A percentile compares a stretch with the other conserved stretches of the same genome.
Evolutionary conservation across 1,284 basidiomycete species (phyloP).

Genomic region (Ceratobasidium sp.): DNA sequence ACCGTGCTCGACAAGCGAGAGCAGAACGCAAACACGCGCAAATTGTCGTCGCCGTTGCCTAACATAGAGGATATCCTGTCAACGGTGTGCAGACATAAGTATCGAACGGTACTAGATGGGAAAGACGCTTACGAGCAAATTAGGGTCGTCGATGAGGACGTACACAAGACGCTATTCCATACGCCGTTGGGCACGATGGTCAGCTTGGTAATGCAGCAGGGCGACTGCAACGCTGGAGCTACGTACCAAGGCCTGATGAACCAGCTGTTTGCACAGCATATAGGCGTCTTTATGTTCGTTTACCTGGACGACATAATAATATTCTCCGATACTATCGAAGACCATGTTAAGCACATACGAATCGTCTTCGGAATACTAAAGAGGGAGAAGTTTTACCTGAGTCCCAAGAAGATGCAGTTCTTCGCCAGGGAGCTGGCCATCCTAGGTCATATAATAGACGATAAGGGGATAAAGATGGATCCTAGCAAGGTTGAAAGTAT

Average conservation of each 20-base stretch:
- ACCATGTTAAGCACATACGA: constrained; percentile 53
- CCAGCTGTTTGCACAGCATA: constrained; percentile 50
- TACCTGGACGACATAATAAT: constrained; percentile 49
- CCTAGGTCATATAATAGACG: constrained; percentile 54
- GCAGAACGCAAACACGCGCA: constrained; percentile 55
- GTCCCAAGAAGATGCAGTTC: constrained; percentile 51
- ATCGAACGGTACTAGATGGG: constrained; percentile 50
- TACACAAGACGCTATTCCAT: constrained; percentile 47
- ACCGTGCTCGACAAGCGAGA: constrained; percentile 55
- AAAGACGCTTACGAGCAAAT: constrained; percentile 56
- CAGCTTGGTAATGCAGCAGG: constrained; percentile 53
- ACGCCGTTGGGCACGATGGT: constrained; percentile 56
- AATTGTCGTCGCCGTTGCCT: constrained; percentile 54
- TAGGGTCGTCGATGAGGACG: constrained; percentile 52
- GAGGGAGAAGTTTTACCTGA: constrained; percentile 51
- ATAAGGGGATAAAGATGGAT: constrained; percentile 50
- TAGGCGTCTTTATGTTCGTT: constrained; percentile 47
- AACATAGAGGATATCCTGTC: constrained; percentile 54
- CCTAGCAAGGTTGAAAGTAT: constrained; percentile 41
- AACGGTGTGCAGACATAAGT: constrained; percentile 48
- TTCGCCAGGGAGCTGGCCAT: constrained; percentile 51
- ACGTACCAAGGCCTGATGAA: constrained; percentile 54
- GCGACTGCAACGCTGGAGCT: constrained; percentile 51
- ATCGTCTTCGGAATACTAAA: constrained; percentile 52
- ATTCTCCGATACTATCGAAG: constrained; percentile 53